Base-by-base conservation (phyloP, 257 asterid species). In the Solanum medicagineum region DNA sequence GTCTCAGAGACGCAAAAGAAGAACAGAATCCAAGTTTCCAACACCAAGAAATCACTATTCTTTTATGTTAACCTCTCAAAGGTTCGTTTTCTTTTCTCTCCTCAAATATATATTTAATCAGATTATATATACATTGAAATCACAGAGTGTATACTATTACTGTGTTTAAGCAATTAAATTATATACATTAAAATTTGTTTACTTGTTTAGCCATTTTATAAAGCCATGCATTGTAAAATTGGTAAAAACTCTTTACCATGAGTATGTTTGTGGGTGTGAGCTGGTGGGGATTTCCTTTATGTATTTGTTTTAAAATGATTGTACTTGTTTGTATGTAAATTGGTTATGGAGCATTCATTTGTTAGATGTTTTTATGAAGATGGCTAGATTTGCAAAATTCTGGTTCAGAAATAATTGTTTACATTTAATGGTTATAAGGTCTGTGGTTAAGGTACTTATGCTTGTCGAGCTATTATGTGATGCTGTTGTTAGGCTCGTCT, bases 11-110 rank as follows among this genome's bases (percentile, higher is more conserved):
- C 62, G 16, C 91, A 85, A 15, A 90, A 85, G 84, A 90, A 86
- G 92, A 90, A 85, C 87, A 82, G 86, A 17, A 84, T 90, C 42
- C 92, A 90, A 81, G 92, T 90, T n/a, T 90, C 92, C 81, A 90
- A 88, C 82, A 90, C 92, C 51, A 90, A 90, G 56, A 90, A 90
- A 63, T 83, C 92, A 24, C 91, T 90, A 54, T 90, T 88, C 83
- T 88, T 90, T 85, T 90, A 88, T 86, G 91, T 88, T 86, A 90
- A 90, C 45, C 90, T 88, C 45, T 84, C 92, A 42, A 88, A 88
- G 92, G 92, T 85, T 1, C 65, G 9, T 57, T 57, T 57, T 56
- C 20, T 3, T 0, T 0, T 44, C 47, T 40, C 7, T 29, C 10
- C 12, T 29, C n/a, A n/a, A 14, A 45, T 42, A 26, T 74, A 4